Evolutionary conservation across 2,329 filamentous ascomycete genomes (phyloP).

Genomic region (Hypoxylon sp.): DNA sequence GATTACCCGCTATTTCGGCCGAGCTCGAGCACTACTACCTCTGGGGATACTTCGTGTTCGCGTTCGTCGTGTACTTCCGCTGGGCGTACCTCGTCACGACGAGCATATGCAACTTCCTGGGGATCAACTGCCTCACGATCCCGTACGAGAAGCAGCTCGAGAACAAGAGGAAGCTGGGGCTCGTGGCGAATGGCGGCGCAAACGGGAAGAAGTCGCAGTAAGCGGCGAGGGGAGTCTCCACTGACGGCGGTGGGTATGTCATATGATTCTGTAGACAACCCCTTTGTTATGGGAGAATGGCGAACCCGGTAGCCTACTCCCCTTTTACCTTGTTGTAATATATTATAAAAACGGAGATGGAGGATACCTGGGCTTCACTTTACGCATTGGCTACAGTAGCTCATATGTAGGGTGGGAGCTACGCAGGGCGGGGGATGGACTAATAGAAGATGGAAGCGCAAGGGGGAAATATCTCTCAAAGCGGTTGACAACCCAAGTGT

Average conservation of each 20-base stretch:
- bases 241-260: neutral
- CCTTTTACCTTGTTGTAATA: conserved; percentile 36
- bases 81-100: conserved; percentile 95
- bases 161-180: conserved; percentile 62
- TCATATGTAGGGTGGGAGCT: neutral
- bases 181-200: conserved; percentile 37
- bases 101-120: conserved; percentile 91
- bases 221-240: neutral
- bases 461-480: neutral
- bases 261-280: conserved; percentile 22
- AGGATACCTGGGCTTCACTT: conserved; percentile 4
- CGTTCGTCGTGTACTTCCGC: conserved; percentile 87
- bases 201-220: conserved; percentile 55
- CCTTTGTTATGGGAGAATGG: conserved; percentile 11
- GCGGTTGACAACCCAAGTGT: neutral
- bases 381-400: conserved; percentile 17
- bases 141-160: conserved; percentile 72
- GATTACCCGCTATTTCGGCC: conserved; percentile 76
- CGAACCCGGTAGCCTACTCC: neutral
- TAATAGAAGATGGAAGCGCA: neutral
- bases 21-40: conserved; percentile 84
- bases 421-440: neutral
- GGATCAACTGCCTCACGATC: conserved; percentile 96
- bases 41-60: conserved; percentile 85
- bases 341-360: conserved; percentile 9